Evolutionary conservation across 805 yeast species (phyloP).

Genomic region (Ogataea henricii): DNA sequence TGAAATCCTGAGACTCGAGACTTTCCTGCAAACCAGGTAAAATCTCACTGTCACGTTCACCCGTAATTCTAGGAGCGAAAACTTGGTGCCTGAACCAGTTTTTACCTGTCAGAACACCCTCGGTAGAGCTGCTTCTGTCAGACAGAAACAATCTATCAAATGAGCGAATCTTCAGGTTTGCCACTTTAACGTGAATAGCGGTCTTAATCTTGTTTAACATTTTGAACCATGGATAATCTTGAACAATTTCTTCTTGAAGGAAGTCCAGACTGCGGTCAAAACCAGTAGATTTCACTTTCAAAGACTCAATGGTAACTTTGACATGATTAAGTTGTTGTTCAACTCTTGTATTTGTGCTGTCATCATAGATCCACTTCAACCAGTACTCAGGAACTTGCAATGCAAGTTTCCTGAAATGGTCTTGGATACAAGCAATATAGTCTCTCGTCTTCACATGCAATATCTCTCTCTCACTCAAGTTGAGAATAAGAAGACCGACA

Average conservation of each 20-base stretch:
- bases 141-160: slow-evolving; percentile 57
- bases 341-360: slow-evolving; percentile 27
- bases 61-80: slow-evolving; percentile 56
- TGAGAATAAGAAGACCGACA: slow-evolving; percentile 55
- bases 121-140: slow-evolving; percentile 16
- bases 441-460: slow-evolving; percentile 47
- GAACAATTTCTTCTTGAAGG: slow-evolving; percentile 51
- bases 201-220: slow-evolving; percentile 57
- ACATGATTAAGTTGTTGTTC: slow-evolving; percentile 14
- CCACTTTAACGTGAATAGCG: slow-evolving; percentile 56
- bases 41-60: slow-evolving; percentile 53
- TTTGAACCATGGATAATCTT: slow-evolving; percentile 81
- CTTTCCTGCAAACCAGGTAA: slow-evolving; percentile 65
- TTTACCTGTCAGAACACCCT: slow-evolving; percentile 49
- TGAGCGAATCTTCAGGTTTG: slow-evolving; percentile 54
- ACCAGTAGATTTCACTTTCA: slow-evolving; percentile 12
- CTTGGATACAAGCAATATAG: slow-evolving; percentile 47
- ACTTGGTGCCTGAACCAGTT: slow-evolving; percentile 66
- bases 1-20: slow-evolving; percentile 46
- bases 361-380: slow-evolving; percentile 26
- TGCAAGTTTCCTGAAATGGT: slow-evolving; percentile 35
- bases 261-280: slow-evolving; percentile 26
- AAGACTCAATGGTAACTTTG: slow-evolving; percentile 8
- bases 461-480: slow-evolving; percentile 59
- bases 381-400: slow-evolving; percentile 33